Conservation (phyloP, 345 rosid genomes). For the Syzygium aqueum region DNA sequence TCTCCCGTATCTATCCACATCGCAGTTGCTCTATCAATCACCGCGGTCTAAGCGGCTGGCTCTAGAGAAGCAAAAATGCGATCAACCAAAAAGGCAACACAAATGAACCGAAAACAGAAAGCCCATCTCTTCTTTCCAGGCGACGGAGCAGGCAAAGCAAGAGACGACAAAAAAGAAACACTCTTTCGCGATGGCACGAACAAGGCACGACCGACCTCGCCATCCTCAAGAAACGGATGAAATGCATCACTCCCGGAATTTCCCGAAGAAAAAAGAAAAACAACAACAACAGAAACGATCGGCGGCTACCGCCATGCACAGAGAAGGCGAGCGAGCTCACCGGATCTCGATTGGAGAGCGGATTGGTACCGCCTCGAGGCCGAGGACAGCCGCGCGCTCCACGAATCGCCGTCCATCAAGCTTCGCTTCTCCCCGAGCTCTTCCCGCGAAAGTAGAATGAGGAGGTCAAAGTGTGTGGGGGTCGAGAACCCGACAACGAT, state of each 20-base stretch:
- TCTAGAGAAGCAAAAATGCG: neutral
- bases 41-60: neutral
- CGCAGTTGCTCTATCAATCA: neutral
- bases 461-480: too few species aligned
- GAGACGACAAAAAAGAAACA: neutral
- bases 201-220: neutral
- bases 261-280: neutral
- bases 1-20: neutral
- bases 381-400: slow-evolving; percentile 77
- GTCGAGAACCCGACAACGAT: neutral
- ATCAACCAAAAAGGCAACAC: neutral
- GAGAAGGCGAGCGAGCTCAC: slow-evolving; percentile 26
- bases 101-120: neutral
- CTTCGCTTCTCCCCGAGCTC: neutral
- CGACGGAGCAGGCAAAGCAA: neutral
- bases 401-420: slow-evolving; percentile 79
- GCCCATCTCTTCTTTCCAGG: neutral
- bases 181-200: too few species aligned
- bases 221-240: neutral
- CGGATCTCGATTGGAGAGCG: slow-evolving; percentile 83
- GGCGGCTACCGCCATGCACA: neutral
- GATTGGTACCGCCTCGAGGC: slow-evolving; percentile 78
- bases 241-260: neutral
- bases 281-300: neutral
- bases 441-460: too few species aligned